A percentile compares a stretch with the other conserved stretches of the same genome.
phyloP scores from a whole-genome alignment of 768 basidiomycete genomes.

The Tylopilus intermedius region DNA sequence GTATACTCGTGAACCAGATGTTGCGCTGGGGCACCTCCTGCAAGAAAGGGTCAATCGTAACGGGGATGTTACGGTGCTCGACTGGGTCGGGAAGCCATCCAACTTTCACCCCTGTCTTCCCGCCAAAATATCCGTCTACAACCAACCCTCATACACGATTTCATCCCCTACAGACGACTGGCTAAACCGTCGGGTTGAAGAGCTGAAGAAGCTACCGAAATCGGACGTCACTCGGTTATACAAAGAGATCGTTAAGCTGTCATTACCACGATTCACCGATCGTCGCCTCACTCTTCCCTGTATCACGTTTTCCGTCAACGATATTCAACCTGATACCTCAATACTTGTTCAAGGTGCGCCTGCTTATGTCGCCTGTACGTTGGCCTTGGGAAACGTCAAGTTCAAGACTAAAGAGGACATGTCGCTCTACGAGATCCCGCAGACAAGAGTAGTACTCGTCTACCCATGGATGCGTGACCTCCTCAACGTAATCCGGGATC shows the following conservation, averaged over 20 bases:
- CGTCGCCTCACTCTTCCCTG: neutral
- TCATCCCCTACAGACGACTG: neutral
- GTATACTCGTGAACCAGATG: neutral
- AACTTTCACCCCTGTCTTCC: constrained; percentile 15
- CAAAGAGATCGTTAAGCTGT: neutral
- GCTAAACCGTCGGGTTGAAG: neutral
- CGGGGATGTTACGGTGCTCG: constrained; percentile 14
- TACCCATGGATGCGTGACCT: too few relatives aligned
- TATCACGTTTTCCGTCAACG: neutral
- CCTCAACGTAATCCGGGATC: too few relatives aligned
- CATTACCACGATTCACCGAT: neutral
- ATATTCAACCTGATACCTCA: neutral
- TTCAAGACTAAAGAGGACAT: too few relatives aligned
- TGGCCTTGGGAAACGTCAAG: too few relatives aligned
- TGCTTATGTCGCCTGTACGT: too few relatives aligned
- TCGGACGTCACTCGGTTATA: neutral
- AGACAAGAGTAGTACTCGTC: too few relatives aligned
- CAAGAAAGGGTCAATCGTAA: constrained; percentile 13
- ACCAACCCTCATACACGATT: neutral
- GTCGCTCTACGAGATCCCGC: too few relatives aligned
- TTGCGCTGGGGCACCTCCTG: constrained; percentile 10
- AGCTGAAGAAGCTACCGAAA: neutral
- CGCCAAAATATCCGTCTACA: constrained; percentile 13
- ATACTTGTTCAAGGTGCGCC: too few relatives aligned
- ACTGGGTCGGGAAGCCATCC: constrained; percentile 17